Base-by-base conservation (phyloP, 768 basidiomycete genomes). In the Hericium coralloides region DNA sequence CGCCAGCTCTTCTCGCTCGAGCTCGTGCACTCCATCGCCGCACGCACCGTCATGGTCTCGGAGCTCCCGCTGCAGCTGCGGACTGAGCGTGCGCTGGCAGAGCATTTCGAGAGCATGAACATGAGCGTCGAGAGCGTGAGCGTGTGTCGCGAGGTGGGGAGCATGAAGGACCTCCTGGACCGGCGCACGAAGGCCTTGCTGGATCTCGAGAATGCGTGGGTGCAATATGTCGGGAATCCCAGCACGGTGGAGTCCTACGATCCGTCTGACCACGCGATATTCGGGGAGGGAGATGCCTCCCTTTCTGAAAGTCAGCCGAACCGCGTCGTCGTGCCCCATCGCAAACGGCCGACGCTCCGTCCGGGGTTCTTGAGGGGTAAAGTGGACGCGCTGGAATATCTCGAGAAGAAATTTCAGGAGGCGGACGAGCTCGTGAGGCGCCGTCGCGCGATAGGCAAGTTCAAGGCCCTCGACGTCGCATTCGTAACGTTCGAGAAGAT, bases 401-500 rank as follows among this genome's bases (percentile, higher is more conserved):
- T 95, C 56, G 92, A 95, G 62, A 76, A 76, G 18, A 76, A 79
- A 62, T 99, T 94, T 73, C 76, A 79, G 58, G 82, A 85, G 53
- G 85, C 87, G 2, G 93, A 98, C 67, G 91, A 94, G 50, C 75
- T 79, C 15, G 92, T 98, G 4, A 84, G 83, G 70, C 83, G 79
- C 66, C 77, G 85, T 65, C 76, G 95, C 48, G 76, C 78, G 62
- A 72, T 70, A 4, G 90, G 89, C 17, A 87, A 81, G 64, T 95
- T 92, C 68, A 85, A 80, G 63, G 79, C 93, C 2, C 92, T 91
- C 1, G 84, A 86, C 48, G 81, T 83, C 31, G 97, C 93, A 0
- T 99, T 98, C 65, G 89, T 98, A 18, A 98, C 97, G 0, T 98
- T 99, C 64, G 92, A 97, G 72, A 92, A 92, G 66, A 91, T 95